Conservation (phyloP, 1,284 basidiomycete genomes). For the Tranzscheliella williamsii region DNA sequence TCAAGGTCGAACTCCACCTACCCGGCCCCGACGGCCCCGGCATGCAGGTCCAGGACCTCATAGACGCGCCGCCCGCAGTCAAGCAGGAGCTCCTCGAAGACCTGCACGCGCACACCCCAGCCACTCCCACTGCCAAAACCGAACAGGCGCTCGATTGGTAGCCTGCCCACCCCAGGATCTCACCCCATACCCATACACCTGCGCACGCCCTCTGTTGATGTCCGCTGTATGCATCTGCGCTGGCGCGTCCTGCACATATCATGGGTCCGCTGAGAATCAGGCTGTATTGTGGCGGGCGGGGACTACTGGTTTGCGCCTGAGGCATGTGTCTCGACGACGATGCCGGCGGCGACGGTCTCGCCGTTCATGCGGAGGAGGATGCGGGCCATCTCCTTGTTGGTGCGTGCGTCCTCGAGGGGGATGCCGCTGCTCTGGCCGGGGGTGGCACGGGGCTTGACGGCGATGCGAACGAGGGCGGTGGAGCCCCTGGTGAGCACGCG, state of each 20-base stretch:
- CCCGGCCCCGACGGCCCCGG: slow-evolving; percentile 6
- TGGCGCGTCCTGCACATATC: too few species aligned
- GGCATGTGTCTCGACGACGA: slow-evolving; percentile 46
- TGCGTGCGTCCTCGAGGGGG: slow-evolving; percentile 72
- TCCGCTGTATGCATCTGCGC: too few species aligned
- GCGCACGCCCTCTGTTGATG: too few species aligned
- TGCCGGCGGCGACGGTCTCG: slow-evolving; percentile 91
- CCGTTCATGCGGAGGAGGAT: slow-evolving; percentile 83
- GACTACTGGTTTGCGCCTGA: neutral
- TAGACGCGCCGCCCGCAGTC: neutral
- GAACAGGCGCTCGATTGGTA: slow-evolving; percentile 29
- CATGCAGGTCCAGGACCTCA: neutral
- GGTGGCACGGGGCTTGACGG: slow-evolving; percentile 33
- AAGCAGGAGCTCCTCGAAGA: slow-evolving; percentile 8
- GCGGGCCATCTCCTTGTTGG: slow-evolving; percentile 96
- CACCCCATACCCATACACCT: too few species aligned
- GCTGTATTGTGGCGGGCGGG: neutral
- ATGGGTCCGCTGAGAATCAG: too few species aligned
- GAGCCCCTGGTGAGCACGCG: slow-evolving; percentile 76
- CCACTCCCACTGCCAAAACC: too few species aligned
- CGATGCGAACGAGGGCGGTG: slow-evolving; percentile 82
- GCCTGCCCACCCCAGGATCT: too few species aligned
- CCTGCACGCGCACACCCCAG: slow-evolving; percentile 1
- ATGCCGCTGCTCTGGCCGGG: slow-evolving; percentile 40
- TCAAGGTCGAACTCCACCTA: slow-evolving; percentile 28